These are phyloP conservation scores for Nepenthes alata DNA, from an alignment of 179 eudicot species.

Conservation along the genomic window DNA sequence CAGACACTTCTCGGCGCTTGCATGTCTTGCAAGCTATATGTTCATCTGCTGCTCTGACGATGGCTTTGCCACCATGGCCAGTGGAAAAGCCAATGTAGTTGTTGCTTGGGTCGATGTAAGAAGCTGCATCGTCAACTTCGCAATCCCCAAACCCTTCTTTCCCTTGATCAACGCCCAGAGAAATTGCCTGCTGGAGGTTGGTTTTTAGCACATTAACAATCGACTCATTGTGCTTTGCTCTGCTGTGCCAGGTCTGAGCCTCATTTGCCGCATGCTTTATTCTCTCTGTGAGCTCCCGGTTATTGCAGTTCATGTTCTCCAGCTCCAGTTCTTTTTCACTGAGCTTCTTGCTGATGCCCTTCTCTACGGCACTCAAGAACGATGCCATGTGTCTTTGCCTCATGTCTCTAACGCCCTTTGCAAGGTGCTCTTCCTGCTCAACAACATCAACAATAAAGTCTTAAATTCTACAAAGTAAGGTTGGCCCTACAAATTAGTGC, in stretches of 20 bases:
- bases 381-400: constrained; percentile 65
- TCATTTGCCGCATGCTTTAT: constrained; percentile 65
- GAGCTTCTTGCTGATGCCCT: constrained; percentile 51
- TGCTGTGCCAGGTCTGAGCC: constrained; percentile 68
- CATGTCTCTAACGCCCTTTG: constrained; percentile 57
- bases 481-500: too few species aligned
- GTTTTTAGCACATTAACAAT: constrained; percentile 48
- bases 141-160: constrained; percentile 87
- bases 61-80: constrained; percentile 21
- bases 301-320: constrained; percentile 60
- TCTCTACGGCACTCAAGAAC: constrained; percentile 47
- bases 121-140: constrained; percentile 61
- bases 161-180: constrained; percentile 45
- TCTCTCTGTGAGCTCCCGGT: constrained; percentile 56
- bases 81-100: constrained; percentile 21
- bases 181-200: constrained; percentile 63
- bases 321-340: constrained; percentile 60
- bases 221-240: constrained; percentile 81
- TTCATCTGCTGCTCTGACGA: constrained; percentile 11
- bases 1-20: constrained; percentile 38
- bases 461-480: too few species aligned
- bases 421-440: constrained; percentile 61
- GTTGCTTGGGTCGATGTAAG: constrained; percentile 39
- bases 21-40: constrained; percentile 55
- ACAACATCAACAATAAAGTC: neutral